Evolutionary conservation across 768 basidiomycete species (phyloP), one percentile per base, ranked within the genome.

Genomic region (Zangia roseola): DNA sequence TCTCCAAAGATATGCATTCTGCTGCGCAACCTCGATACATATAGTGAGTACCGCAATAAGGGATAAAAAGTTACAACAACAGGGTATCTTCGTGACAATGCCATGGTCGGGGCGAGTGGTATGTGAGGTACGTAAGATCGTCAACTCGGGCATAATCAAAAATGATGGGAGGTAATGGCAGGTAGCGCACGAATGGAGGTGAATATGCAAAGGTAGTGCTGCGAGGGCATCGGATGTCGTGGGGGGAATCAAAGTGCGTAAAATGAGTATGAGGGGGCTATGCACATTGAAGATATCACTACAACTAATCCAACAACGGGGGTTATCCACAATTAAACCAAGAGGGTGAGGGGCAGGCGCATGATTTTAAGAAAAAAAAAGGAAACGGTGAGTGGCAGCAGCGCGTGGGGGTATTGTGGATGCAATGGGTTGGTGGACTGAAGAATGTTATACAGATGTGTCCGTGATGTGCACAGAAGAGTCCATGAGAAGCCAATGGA

Each of bases 231-330:
- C 25, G 40, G 48, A 33, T 19, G 57, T 59, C 49, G n/a, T 53
- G 44, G 30, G 30, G 36, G 31, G 49, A 37, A 34, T 45, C 33
- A 43, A 37, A 43, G 41, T 51, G 51, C 60, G 55, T 52, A 42
- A 67, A 21, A 54, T 57, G 59, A 57, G 67, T 62, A 40, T 60
- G 57, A 37, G 50, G 34, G 47, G 40, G 44, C 31, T 64, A 66
- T 66, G 52, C 46, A 69, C 67, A 67, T 42, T 43, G 49, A 57
- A 59, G 31, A 50, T 61, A 68, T 61, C 54, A 69, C 61, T 61
- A 68, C 62, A 68, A 43, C 59, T 68, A 69, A 68, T 69, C 50
- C 59, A 68, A 69, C 68, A 69, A 69, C 55, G 58, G 55, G 30
- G 39, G 16, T 60, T 68, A 68, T 68, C 66, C 66, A 68, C 66